Base-by-base conservation (phyloP, 768 basidiomycete genomes). In the Lactarius sp. region DNA sequence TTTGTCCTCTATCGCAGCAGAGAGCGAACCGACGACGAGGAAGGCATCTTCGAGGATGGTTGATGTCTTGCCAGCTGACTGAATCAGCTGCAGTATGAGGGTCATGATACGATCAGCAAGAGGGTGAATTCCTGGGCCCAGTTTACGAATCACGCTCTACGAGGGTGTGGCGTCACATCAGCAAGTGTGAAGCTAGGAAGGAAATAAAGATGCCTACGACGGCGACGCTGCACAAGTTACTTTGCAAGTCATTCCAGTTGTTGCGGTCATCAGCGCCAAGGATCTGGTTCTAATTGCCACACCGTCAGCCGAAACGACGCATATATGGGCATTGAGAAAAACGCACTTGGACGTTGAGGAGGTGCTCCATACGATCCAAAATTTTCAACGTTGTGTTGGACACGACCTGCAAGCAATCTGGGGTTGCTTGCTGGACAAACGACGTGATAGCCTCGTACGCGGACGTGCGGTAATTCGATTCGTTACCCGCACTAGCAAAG, bases 161-260 rank as follows among this genome's bases (percentile, higher is more conserved):
- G 36, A 44, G 33, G 0, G 42, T 42, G 34, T 52, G 10, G 54
- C 34, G 20, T 34, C 22, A 41, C 14, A 7, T 58, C 22, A 52
- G 55, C 13, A 18, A 47, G 31, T 7, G 27, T 27, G 6, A 31
- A 46, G 1, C n/a, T 1, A 20, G 36, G 34, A 6, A 7, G 47
- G 6, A 47, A 14, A 10, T 18, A 7, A 41, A 22, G 18, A 42
- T 39, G 78, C 90, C 72, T 71, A 93, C 92, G 59, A 92, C 90
- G 58, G 92, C 80, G 52, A 97, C 90, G 68, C 88, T 86, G 74
- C 94, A 97, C 69, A 98, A 82, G 77, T 96, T 97, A 76, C 92
- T 88, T 74, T 97, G 95, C 31, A 99, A 81, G 73, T 99, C 96
- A 71, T 97, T 97, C 94, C 96, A 97, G 78, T 97, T 99, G 76